A percentile compares a stretch with the other conserved stretches of the same genome.
Evolutionary conservation across 148 eudicot species (phyloP).

Genomic region (Rhododendron ferrugineum): DNA sequence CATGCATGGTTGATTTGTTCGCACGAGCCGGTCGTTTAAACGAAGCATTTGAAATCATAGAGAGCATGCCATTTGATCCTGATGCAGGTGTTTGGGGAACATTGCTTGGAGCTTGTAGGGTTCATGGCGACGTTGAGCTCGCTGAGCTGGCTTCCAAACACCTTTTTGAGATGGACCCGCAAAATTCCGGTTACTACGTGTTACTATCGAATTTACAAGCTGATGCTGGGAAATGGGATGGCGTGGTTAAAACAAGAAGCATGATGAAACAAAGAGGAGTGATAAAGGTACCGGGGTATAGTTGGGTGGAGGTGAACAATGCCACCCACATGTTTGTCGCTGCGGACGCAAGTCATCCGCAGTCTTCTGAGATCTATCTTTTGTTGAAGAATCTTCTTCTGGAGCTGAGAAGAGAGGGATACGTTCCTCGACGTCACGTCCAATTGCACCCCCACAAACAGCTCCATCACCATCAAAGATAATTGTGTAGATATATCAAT

Average conservation of each 20-base stretch:
- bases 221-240: not conserved
- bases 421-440: not conserved
- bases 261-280: not conserved
- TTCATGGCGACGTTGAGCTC: not conserved
- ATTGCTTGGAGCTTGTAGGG: not conserved
- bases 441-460: not conserved
- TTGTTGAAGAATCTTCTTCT: not conserved
- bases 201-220: not conserved
- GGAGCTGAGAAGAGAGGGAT: not conserved
- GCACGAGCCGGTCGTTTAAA: not conserved
- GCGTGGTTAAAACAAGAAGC: not conserved
- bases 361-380: not conserved
- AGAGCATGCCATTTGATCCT: not conserved
- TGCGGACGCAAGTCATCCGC: not conserved
- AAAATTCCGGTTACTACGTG: not conserved
- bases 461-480: not conserved
- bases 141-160: not conserved
- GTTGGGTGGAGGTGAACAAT: not conserved
- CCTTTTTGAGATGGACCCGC: not conserved
- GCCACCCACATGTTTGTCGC: not conserved
- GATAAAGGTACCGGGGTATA: not conserved
- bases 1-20: not conserved
- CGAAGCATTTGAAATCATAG: not conserved
- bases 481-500: not conserved
- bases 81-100: conserved; percentile 3